Evolutionary conservation across 345 rosid genomes (phyloP), one percentile per base, ranked within the genome.

Genomic region (Salix koriyanagi): DNA sequence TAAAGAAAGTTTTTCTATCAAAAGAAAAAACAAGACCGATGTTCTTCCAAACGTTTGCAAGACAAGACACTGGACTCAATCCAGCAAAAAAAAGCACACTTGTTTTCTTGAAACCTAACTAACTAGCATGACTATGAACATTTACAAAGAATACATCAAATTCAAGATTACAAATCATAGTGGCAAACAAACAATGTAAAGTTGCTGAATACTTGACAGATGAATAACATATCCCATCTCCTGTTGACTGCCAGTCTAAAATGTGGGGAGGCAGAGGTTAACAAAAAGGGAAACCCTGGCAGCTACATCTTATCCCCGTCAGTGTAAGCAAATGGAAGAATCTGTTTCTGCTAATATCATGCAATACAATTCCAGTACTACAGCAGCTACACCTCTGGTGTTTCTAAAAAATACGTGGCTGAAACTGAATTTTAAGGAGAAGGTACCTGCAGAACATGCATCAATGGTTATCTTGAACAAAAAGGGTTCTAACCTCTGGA

Each of bases 371-470:
- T 48, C 68, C 79, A 58, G 28, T 70, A 54, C 62, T 73, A 69
- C 65, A 66, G 7, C 42, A 48, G 12, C 65, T 69, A 15, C 46
- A 19, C 4, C 15, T 19, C 39, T 68, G 62, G 11, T 25, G 30
- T 34, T 74, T 74, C 41, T 12, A 52, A 68, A 68, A 46, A 36
- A 39, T 44, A 66, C 39, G 26, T 0, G 21, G 66, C 80, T 65
- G 66, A 65, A 64, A 46, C 82, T 48, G 74, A 61, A 79, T 41
- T 72, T 50, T 16, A 30, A 66, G 37, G 42, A 69, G 74, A 71
- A 69, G 30, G 73, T 74, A 67, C 84, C 84, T 86, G 85, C 67
- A 48, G 9, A 65, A 68, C 19, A 68, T 19, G 65, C 25, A 77
- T 34, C 13, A 56, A 68, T 68, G 71, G 65, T 83, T 44, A 78